These are phyloP conservation scores for Eucalyptus rudis DNA, from an alignment of 345 rosid species.

Conservation along the genomic window DNA sequence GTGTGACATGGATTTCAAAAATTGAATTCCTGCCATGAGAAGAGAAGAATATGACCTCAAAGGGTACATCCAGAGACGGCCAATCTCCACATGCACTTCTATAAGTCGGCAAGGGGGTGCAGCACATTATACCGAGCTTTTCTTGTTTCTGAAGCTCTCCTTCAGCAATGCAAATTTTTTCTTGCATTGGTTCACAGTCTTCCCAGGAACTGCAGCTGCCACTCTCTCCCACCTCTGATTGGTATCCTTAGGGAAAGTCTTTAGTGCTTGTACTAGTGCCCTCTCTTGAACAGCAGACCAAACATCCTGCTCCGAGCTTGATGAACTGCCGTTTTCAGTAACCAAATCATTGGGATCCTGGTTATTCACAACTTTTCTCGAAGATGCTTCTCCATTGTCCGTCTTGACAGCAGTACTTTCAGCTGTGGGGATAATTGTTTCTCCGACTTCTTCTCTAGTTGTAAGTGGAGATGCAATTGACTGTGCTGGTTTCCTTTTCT, in stretches of 20 bases:
- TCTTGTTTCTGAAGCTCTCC: conserved; percentile 83
- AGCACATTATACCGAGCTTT: conserved; percentile 18
- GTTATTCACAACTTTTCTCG: conserved; percentile 11
- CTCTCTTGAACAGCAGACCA: conserved; percentile 97
- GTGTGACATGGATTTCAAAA: not conserved
- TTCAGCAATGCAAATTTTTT: conserved; percentile 71
- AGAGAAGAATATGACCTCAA: not conserved
- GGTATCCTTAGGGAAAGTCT: conserved; percentile 91
- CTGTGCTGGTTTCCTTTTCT: conserved; percentile 74
- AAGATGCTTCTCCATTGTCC: conserved; percentile 8
- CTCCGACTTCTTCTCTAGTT: conserved; percentile 62
- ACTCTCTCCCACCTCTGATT: conserved; percentile 97
- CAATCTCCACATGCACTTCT: not conserved
- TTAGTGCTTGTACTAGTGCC: conserved; percentile 87
- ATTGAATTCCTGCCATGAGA: not conserved
- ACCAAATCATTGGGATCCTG: conserved; percentile 15
- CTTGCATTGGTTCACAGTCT: conserved; percentile 85
- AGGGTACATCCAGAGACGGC: not conserved
- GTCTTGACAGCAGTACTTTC: conserved; percentile 5
- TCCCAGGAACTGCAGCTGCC: conserved; percentile 95
- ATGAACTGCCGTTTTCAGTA: conserved; percentile 23
- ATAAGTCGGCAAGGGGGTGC: not conserved
- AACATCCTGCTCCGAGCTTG: conserved; percentile 58
- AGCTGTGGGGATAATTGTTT: not conserved
- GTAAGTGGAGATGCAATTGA: conserved; percentile 82